A percentile compares a stretch with the other conserved stretches of the same genome.
Conservation (phyloP, 768 basidiomycete species). For the Cyathus striatus region DNA sequence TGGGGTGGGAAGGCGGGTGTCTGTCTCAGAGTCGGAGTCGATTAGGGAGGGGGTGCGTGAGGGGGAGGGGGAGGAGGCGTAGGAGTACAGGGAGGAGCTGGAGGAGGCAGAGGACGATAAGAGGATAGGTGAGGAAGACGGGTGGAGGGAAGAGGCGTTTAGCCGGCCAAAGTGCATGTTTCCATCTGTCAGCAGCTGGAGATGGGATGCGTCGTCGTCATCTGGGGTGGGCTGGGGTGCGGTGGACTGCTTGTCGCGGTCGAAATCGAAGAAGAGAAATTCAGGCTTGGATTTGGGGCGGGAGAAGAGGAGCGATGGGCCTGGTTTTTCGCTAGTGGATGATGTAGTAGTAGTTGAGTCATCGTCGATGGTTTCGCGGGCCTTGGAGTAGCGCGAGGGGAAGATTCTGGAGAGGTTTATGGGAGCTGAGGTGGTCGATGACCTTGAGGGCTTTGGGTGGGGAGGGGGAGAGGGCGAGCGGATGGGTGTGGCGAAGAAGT, state of each 20-base stretch:
- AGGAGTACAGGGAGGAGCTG: background rate
- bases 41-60: background rate
- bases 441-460: slow-evolving; percentile 4
- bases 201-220: background rate
- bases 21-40: background rate
- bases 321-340: too few species aligned
- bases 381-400: slow-evolving; percentile 31
- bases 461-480: slow-evolving; percentile 15
- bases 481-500: slow-evolving; percentile 23
- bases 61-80: background rate
- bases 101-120: background rate
- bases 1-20: background rate
- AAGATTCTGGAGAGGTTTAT: slow-evolving; percentile 28
- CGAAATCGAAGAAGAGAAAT: too few species aligned
- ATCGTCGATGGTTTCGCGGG: slow-evolving; percentile 2
- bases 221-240: background rate
- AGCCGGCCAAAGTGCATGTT: background rate
- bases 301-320: too few species aligned
- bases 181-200: background rate
- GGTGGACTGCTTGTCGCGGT: too few species aligned
- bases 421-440: background rate
- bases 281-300: too few species aligned
- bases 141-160: background rate
- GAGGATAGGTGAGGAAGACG: background rate
- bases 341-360: background rate